Evolutionary conservation across 2,329 filamentous ascomycete species (phyloP), one percentile per base, ranked within the genome.

Genomic region (Dactylellina parvicollis): DNA sequence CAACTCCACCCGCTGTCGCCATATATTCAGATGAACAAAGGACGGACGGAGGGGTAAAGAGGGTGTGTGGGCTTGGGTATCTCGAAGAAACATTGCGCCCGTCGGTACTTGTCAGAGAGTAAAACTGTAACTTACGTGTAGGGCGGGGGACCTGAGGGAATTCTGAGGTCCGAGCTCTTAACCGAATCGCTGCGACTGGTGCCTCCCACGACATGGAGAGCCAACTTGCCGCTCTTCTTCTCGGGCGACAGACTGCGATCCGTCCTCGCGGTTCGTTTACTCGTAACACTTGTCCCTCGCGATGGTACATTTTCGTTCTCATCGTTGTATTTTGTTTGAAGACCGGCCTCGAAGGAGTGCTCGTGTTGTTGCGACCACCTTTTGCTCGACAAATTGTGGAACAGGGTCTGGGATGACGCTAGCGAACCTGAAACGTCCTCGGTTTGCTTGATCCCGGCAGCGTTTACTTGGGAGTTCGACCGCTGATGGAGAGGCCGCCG

Each of bases 401-500:
- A 73, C 69, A 73, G 60, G 47, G 55, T 30, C 69, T 73, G 69
- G 61, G 60, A 59, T 60, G 69, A 73, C 60, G 60, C 69, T 73
- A 73, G 55, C 69, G 60, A 73, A 73, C 69, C 56, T 73, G 69
- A 73, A 73, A 73, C 69, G 47, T 66, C 60, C 22, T 73, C 69
- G 24, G 69, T 54, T 36, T 73, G 60, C 60, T 61, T 61, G 69
- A 73, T 59, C 69, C 69, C 69, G 36, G 69, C 67, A 47, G 60
- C 24, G 57, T 73, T 73, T 49, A 73, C 66, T 57, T 73, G 69
- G 26, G 69, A 73, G 69, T 73, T 73, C 5, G 69, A 73, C 69
- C 69, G 47, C 40, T 73, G 69, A 47, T 73, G 69, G 50, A 73
- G 69, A 55, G 69, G 44, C 36, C 69, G 44, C 60, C 69, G 69